phyloP scores from a whole-genome alignment of 345 rosid genomes.

The Balakata baccata region DNA sequence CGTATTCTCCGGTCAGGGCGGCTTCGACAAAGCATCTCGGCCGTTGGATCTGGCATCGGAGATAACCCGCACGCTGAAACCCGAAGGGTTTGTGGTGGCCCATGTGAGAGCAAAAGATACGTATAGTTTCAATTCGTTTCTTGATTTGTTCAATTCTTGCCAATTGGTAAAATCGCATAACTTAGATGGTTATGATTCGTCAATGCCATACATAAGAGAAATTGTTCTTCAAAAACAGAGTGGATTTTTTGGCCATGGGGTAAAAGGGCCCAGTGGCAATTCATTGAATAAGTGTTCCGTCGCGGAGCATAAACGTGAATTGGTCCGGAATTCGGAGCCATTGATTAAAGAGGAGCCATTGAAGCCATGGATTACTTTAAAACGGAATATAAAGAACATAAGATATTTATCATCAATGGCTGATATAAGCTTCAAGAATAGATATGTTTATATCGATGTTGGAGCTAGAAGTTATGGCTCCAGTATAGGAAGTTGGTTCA shows the following conservation, averaged over 20 bases:
- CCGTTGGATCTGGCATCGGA: slow-evolving; percentile 74
- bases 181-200: slow-evolving; percentile 63
- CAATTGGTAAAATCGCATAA: slow-evolving; percentile 57
- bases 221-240: slow-evolving; percentile 56
- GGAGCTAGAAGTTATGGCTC: slow-evolving; percentile 98
- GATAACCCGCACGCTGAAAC: slow-evolving; percentile 74
- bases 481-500: slow-evolving; percentile 96
- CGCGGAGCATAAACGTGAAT: slow-evolving; percentile 56
- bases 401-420: slow-evolving; percentile 77
- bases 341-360: slow-evolving; percentile 74
- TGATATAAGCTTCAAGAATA: slow-evolving; percentile 83
- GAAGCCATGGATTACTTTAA: slow-evolving; percentile 94
- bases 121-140: slow-evolving; percentile 90
- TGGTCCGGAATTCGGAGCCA: slow-evolving; percentile 71
- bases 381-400: slow-evolving; percentile 67
- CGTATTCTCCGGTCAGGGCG: slow-evolving; percentile 72
- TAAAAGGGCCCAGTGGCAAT: slow-evolving; percentile 30
- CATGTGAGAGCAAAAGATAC: slow-evolving; percentile 85
- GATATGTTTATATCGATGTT: slow-evolving; percentile 89
- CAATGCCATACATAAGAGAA: slow-evolving; percentile 60
- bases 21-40: slow-evolving; percentile 49
- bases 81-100: slow-evolving; percentile 76
- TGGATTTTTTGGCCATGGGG: slow-evolving; percentile 24
- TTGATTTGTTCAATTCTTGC: slow-evolving; percentile 90
- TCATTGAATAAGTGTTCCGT: slow-evolving; percentile 50